A percentile compares a stretch with the other conserved stretches of the same genome.
Evolutionary conservation across 441 rosid genomes (phyloP).

Genomic region (Brassica hybrid): DNA sequence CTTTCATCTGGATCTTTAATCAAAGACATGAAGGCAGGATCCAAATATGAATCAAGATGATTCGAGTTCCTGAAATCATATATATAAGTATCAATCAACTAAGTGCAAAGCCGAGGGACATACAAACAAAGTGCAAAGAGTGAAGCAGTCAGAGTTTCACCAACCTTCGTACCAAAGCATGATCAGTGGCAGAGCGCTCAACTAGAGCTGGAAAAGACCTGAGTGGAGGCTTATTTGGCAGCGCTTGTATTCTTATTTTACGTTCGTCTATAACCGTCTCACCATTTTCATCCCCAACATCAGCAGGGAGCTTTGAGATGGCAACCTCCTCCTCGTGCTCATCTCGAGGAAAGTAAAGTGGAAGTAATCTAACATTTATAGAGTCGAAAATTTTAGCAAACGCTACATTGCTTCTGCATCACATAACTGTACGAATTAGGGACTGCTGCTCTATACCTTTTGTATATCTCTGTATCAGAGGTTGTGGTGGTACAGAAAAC

Average conservation of each 20-base stretch:
- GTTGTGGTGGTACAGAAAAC: constrained; percentile 92
- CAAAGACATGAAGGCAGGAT: constrained; percentile 99
- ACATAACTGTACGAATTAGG: constrained; percentile 2
- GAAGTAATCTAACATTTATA: constrained; percentile 73
- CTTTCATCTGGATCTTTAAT: constrained; percentile 98
- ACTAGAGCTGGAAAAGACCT: constrained; percentile 70
- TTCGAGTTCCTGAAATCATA: constrained; percentile 85
- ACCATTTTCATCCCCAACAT: constrained; percentile 99
- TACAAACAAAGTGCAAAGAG: neutral
- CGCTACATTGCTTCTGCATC: constrained; percentile 1
- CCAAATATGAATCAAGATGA: constrained; percentile 88
- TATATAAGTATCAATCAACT: constrained; percentile 11
- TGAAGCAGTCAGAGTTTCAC: constrained; percentile 41
- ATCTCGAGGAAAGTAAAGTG: constrained; percentile 98
- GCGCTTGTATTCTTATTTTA: constrained; percentile 90
- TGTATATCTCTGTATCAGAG: constrained; percentile 83
- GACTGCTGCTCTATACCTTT: constrained; percentile 80
- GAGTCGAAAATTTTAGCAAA: constrained; percentile 34
- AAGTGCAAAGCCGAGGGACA: neutral
- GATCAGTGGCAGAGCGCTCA: constrained; percentile 83
- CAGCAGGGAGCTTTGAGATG: constrained; percentile 99
- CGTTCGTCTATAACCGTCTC: constrained; percentile 97
- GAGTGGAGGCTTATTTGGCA: constrained; percentile 74
- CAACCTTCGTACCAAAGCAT: constrained; percentile 90
- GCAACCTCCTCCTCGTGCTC: constrained; percentile 97